Conservation (phyloP, 2,329 filamentous ascomycete species). For the Arthrobotrys megalospora region DNA sequence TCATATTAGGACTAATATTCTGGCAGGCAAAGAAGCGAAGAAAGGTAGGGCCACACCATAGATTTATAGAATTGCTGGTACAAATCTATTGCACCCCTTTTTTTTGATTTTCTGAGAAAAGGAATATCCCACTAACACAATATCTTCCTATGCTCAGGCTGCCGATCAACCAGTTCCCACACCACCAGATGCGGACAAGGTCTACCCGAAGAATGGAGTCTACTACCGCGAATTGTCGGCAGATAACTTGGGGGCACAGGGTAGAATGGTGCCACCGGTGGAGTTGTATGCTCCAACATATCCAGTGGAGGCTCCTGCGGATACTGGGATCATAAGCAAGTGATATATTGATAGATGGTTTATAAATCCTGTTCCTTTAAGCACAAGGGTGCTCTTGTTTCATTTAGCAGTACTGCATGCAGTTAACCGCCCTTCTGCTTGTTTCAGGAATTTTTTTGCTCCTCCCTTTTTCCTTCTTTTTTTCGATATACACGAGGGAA, state of each 20-base stretch:
- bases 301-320: conserved; percentile 36
- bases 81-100: neutral
- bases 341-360: neutral
- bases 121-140: neutral
- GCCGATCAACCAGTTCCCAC: conserved; percentile 26
- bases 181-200: conserved; percentile 47
- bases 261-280: conserved; percentile 12
- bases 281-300: conserved; percentile 40
- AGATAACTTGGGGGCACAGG: conserved; percentile 26
- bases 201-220: conserved; percentile 30
- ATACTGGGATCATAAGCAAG: conserved; percentile 11
- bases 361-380: neutral
- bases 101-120: conserved; percentile 1
- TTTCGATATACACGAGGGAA: too few relatives aligned
- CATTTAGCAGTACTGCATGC: too few relatives aligned
- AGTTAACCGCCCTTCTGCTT: too few relatives aligned
- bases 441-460: too few relatives aligned
- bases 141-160: neutral
- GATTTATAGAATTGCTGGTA: conserved; percentile 32
- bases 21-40: conserved; percentile 30
- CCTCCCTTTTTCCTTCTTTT: too few relatives aligned
- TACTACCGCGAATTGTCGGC: conserved; percentile 51
- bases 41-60: conserved; percentile 43
- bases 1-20: conserved; percentile 37
- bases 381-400: neutral